phyloP scores from a whole-genome alignment of 2,329 filamentous ascomycete species.

The Chrysoporthe deuterocubensis region DNA sequence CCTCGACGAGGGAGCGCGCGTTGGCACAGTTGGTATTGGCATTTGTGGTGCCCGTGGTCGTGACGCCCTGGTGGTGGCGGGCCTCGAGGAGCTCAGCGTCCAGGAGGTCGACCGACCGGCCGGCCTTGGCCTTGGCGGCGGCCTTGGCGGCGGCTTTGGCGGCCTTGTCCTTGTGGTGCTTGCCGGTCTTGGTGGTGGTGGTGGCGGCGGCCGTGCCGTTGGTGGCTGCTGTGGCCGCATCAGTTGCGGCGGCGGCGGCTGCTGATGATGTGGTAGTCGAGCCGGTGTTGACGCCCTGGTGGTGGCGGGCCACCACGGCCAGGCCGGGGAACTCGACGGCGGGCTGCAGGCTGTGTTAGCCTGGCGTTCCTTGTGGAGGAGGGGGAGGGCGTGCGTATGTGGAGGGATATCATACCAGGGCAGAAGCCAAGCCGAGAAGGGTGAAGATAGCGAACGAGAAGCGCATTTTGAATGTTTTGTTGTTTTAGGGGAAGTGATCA shows the following conservation, averaged over 20 bases:
- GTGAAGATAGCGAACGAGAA: slow-evolving; percentile 12
- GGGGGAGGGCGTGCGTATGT: neutral
- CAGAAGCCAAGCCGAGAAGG: slow-evolving; percentile 10
- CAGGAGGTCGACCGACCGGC: neutral
- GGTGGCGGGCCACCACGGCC: slow-evolving; percentile 3
- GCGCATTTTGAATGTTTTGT: slow-evolving; percentile 14
- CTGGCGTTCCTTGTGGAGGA: neutral
- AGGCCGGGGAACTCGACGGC: neutral
- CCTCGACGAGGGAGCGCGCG: slow-evolving; percentile 3
- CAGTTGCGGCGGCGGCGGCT: neutral
- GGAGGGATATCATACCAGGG: neutral
- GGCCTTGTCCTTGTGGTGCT: slow-evolving; percentile 2
- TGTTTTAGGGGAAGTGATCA: neutral
- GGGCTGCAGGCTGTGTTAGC: slow-evolving; percentile 3
- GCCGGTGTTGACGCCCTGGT: slow-evolving; percentile 5
- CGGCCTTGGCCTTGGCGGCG: neutral
- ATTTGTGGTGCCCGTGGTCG: neutral
- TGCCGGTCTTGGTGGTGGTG: neutral
- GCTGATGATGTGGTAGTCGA: neutral
- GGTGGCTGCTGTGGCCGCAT: neutral
- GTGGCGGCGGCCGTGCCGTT: neutral
- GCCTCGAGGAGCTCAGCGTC: neutral
- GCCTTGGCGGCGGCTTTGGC: neutral
- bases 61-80: slow-evolving; percentile 8
- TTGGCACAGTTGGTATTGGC: slow-evolving; percentile 3